Evolutionary conservation across 2,329 filamentous ascomycete species (phyloP), one percentile per base, ranked within the genome.

Genomic region (Phialophora expanda): DNA sequence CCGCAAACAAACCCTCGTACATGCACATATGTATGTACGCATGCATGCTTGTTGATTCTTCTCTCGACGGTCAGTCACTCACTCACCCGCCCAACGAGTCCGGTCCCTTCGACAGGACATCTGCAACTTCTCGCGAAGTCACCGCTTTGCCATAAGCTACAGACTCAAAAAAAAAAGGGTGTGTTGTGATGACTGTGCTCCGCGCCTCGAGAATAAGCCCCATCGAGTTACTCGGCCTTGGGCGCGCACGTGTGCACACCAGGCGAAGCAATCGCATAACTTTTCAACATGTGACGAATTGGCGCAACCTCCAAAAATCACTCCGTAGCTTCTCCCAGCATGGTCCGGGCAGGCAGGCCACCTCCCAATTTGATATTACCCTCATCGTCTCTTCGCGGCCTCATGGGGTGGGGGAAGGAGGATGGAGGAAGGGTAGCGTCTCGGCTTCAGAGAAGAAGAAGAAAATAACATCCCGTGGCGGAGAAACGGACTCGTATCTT

Each of bases 141-240:
- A 77, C 82, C 79, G 81, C 80, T 84, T 84, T 82, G 74, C 78
- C 77, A 83, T 83, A 83, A 84, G 81, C 80, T 83, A 83, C 79
- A 80, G 81, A 83, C 79, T 78, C 78, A 70, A 74, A 74, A 74
- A 74, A 75, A 50, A n/a, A 30, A 26, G 41, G 1, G 22, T 5
- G 24, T 9, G 30, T 30, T n/a, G n/a, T n/a, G n/a, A 22, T 38
- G 74, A 68, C 65, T 28, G 83, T 83, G 86, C 90, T 90, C 90
- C 92, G 97, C 93, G 93, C 90, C 86, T 93, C 94, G 90, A 97
- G 92, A 97, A 97, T 98, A 93, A 97, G 94, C 94, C 94, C 94
- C 94, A 96, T 98, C 93, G 93, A 97, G 94, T 98, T 96, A 97
- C 91, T 85, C 81, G 38, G 38, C 38, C 14, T 20, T n/a, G 38